Base-by-base conservation (phyloP, 805 yeast genomes). In the Starmera amethionina region DNA sequence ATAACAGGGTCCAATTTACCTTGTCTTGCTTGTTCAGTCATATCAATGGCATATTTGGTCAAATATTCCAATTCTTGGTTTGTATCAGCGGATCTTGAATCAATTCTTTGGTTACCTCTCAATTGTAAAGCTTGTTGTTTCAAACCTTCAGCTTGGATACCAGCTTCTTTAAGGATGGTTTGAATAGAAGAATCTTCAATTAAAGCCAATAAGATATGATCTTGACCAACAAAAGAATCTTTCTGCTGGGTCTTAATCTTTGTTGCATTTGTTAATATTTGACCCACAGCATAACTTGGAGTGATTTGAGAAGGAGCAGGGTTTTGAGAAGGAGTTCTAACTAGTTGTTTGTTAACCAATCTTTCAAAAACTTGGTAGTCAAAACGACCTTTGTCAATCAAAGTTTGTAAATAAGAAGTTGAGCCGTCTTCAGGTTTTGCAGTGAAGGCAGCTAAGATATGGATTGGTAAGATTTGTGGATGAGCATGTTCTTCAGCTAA, bases 1-100 rank as follows among this genome's bases (percentile, higher is more conserved):
- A 93, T 93, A 35, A 93, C 98, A 4, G 98, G 98, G 63, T 93
- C 98, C 43, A 93, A 78, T 59, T 85, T 87, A 57, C 98, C 98
- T 57, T 83, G 80, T 48, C 94, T 72, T 10, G 98, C 98, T 60
- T 77, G 79, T 53, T 86, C 94, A 2, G 98, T 93, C 70, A 93
- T 74, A 61, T 93, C 97, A 49, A 82, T 75, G 44, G 97, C 96
- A 61, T 93, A 93, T 59, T 93, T 93, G 45, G 75, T 66, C 52
- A 93, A 68, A 54, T 86, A 93, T 60, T 93, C 98, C 48, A 74
- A 77, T 46, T 82, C 73, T 40, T 82, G 77, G 12, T 90, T 83
- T 5, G 97, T 81, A 58, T 90, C 98, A 4, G 98, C 97, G 48
- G 79, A 82, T 57, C 96, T 77, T 2, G 96, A 82, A 56, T 93